Evolutionary conservation across 768 basidiomycete species (phyloP).

Genomic region (Lentinula boryana): DNA sequence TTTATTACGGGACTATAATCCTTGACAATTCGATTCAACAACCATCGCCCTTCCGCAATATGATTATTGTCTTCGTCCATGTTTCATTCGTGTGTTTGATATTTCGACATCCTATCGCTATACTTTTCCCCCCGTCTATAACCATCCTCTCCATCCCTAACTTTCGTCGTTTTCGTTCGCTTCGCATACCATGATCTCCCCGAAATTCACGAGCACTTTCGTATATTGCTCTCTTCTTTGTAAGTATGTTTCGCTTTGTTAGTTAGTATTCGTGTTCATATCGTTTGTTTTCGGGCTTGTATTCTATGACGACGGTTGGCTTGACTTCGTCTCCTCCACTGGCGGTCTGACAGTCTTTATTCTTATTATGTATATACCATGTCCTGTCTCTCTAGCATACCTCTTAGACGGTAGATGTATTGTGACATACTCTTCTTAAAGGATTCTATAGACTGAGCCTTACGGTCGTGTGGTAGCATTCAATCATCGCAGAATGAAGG

Average conservation of each 20-base stretch:
- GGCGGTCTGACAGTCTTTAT: neutral
- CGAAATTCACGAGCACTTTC: neutral
- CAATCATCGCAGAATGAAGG: no score
- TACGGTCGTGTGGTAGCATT: no score
- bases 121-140: neutral
- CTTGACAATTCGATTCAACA: neutral
- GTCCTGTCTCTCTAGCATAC: no score
- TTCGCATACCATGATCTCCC: neutral
- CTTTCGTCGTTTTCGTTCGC: neutral
- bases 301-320: neutral
- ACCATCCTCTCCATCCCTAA: neutral
- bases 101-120: neutral
- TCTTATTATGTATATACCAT: neutral
- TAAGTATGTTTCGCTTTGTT: conserved; percentile 5
- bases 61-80: conserved; percentile 6
- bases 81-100: neutral
- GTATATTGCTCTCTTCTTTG: neutral
- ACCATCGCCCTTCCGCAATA: neutral
- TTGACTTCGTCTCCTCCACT: neutral
- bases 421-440: no score
- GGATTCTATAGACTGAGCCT: no score
- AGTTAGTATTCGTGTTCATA: neutral
- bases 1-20: neutral
- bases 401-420: no score
- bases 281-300: neutral